A percentile compares a stretch with the other conserved stretches of the same genome.
Evolutionary conservation across 2,329 filamentous ascomycete genomes (phyloP).

Genomic region (Tolypocladium ovalisporum): DNA sequence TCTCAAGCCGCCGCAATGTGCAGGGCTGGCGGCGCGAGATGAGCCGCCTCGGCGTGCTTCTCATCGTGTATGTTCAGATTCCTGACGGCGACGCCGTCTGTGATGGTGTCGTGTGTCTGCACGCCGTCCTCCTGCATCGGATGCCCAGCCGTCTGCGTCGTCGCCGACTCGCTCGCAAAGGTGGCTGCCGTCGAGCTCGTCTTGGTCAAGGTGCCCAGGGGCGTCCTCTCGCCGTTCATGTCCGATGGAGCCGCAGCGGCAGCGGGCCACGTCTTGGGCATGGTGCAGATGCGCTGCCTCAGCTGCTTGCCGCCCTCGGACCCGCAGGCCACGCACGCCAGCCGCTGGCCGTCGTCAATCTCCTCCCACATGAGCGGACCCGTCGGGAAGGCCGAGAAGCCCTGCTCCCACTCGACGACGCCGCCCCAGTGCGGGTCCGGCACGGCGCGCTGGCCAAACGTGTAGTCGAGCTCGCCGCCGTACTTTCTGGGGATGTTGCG

Average conservation of each 20-base stretch:
- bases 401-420: conserved; percentile 40
- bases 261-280: conserved; percentile 29
- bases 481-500: conserved; percentile 82
- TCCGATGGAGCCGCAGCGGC: background rate
- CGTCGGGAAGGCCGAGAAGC: conserved; percentile 38
- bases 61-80: conserved; percentile 20
- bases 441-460: conserved; percentile 63
- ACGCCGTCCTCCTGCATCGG: conserved; percentile 12
- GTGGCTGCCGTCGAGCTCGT: conserved; percentile 1
- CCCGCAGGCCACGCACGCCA: conserved; percentile 45
- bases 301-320: conserved; percentile 32
- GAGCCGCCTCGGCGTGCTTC: conserved; percentile 5
- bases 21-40: background rate
- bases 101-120: conserved; percentile 16
- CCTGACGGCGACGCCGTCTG: conserved; percentile 17
- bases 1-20: background rate
- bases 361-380: conserved; percentile 49
- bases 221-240: conserved; percentile 3
- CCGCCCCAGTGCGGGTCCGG: conserved; percentile 53
- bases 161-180: conserved; percentile 9
- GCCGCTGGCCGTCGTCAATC: conserved; percentile 26
- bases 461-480: conserved; percentile 75
- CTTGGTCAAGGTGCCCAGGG: too few species aligned
- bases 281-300: conserved; percentile 37
- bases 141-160: conserved; percentile 14